A percentile compares a stretch with the other conserved stretches of the same genome.
These are phyloP conservation scores for Zanthoxylum bungeanum DNA, from an alignment of 345 rosid genomes.

Conservation along the genomic window DNA sequence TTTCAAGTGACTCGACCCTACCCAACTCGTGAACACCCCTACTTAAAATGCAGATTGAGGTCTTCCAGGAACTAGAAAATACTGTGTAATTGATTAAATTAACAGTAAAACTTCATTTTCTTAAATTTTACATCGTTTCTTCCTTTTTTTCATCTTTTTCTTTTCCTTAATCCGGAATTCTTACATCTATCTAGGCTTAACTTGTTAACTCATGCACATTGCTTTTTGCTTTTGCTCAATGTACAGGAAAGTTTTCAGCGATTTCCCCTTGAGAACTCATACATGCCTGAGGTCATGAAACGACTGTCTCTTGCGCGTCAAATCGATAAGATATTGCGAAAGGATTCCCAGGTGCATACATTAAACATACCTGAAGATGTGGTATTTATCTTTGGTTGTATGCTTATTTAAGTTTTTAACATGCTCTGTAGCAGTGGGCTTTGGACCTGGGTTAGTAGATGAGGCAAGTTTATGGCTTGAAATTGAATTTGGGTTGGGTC, in stretches of 20 bases:
- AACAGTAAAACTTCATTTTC: not conserved
- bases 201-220: constrained; percentile 1
- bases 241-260: constrained; percentile 70
- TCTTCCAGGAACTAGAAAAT: not conserved
- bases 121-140: not conserved
- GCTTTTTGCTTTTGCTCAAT: constrained; percentile 16
- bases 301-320: constrained; percentile 89
- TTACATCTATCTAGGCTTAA: not conserved
- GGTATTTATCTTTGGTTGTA: not conserved
- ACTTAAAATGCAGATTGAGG: constrained; percentile 3
- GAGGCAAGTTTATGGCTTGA: not conserved
- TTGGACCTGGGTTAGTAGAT: not conserved
- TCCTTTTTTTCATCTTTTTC: not conserved
- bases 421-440: not conserved
- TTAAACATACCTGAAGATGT: not conserved
- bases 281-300: constrained; percentile 84
- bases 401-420: not conserved
- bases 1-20: too few species aligned
- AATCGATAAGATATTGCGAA: constrained; percentile 70
- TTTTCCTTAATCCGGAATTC: not conserved
- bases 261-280: constrained; percentile 84
- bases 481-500: not conserved
- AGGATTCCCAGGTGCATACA: constrained; percentile 70
- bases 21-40: too few species aligned
- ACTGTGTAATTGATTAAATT: constrained; percentile 7